Conservation (phyloP, 2,329 filamentous ascomycete genomes). For the Aspergillus pseudoterreus region DNA sequence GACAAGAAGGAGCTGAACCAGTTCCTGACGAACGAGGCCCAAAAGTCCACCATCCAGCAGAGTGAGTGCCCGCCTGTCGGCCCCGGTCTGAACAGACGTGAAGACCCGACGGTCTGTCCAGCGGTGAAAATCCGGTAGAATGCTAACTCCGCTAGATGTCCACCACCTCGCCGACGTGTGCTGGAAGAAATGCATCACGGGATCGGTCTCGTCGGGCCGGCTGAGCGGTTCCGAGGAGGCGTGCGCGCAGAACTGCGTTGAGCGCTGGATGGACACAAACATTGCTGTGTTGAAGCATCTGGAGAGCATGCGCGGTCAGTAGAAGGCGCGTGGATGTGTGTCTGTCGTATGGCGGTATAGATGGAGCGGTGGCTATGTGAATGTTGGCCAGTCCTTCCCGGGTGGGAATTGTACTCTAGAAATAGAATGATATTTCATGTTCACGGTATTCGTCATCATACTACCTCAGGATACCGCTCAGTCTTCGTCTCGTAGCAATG, state of each 20-base stretch:
- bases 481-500: too few species aligned
- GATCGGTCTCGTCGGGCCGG: slow-evolving; percentile 65
- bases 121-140: too few species aligned
- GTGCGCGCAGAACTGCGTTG: slow-evolving; percentile 89
- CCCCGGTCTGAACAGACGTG: too few species aligned
- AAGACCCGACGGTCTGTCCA: too few species aligned
- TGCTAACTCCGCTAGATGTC: slow-evolving; percentile 48
- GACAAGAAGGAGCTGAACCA: slow-evolving; percentile 86
- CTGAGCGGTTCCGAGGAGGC: slow-evolving; percentile 75
- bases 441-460: too few species aligned
- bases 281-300: slow-evolving; percentile 80
- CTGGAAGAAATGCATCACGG: slow-evolving; percentile 90
- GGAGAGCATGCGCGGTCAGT: slow-evolving; percentile 56
- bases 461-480: too few species aligned
- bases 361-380: too few species aligned
- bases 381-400: neutral
- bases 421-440: neutral
- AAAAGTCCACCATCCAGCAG: slow-evolving; percentile 64
- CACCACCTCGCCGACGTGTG: slow-evolving; percentile 72
- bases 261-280: slow-evolving; percentile 88
- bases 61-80: slow-evolving; percentile 30
- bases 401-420: neutral
- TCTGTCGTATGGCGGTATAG: too few species aligned
- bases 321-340: neutral
- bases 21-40: slow-evolving; percentile 77